phyloP scores from a whole-genome alignment of 2,329 filamentous ascomycete genomes.

The Ascochyta viciae-villosae region DNA sequence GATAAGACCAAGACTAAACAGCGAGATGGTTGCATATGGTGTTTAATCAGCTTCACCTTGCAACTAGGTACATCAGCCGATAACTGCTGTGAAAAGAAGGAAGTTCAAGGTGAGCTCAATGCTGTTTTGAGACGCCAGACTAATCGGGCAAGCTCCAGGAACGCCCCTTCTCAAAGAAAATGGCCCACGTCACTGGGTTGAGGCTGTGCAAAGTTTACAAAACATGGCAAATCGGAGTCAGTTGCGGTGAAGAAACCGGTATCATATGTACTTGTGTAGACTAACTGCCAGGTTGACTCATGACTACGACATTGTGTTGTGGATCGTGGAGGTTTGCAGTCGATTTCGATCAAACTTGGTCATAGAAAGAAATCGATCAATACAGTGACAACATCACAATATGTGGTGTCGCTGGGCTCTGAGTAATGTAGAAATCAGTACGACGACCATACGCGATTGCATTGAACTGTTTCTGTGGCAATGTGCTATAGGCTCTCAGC shows the following conservation, averaged over 20 bases:
- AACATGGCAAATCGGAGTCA: too few relatives aligned
- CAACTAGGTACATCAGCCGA: background rate
- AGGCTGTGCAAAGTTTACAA: slow-evolving; percentile 4
- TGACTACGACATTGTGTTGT: too few relatives aligned
- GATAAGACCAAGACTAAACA: background rate
- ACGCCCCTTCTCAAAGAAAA: background rate
- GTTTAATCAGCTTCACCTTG: background rate
- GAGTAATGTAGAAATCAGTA: too few relatives aligned
- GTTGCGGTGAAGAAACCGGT: background rate
- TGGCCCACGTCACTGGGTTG: background rate
- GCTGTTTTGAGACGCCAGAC: slow-evolving; percentile 1
- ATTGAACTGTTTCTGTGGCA: too few relatives aligned
- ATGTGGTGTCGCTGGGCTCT: too few relatives aligned
- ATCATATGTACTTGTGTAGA: too few relatives aligned
- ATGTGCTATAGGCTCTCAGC: background rate
- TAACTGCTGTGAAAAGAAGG: background rate
- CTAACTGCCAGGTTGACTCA: too few relatives aligned
- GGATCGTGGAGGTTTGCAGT: too few relatives aligned
- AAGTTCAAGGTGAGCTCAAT: background rate
- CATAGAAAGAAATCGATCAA: too few relatives aligned
- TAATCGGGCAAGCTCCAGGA: background rate
- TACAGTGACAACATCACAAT: too few relatives aligned
- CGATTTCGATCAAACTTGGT: too few relatives aligned
- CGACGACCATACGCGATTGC: too few relatives aligned
- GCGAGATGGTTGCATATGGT: background rate